A percentile compares a stretch with the other conserved stretches of the same genome.
phyloP scores from a whole-genome alignment of 202 grass and related monocot genomes.

The Sporobolus alterniflorus region DNA sequence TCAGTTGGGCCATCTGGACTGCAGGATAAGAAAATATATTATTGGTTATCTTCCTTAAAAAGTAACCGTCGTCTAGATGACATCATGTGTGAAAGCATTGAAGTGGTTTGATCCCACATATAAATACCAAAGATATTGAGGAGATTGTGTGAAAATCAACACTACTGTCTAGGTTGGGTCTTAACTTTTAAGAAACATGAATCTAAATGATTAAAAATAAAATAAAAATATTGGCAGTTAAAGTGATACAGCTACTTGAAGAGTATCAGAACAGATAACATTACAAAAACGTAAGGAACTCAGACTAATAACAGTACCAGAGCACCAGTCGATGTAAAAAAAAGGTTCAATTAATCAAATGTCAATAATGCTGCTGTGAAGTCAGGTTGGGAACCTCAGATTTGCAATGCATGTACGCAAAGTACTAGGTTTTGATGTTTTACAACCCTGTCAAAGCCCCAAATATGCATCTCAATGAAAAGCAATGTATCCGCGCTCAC shows the following conservation, averaged over 20 bases:
- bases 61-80: not conserved
- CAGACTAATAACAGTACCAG: not conserved
- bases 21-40: slow-evolving; percentile 28
- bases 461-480: not conserved
- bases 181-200: not conserved
- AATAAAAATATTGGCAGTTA: not conserved
- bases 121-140: not conserved
- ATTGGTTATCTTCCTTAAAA: not conserved
- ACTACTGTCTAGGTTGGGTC: too few species aligned
- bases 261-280: not conserved
- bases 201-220: not conserved
- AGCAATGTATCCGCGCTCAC: not conserved
- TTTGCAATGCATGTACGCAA: not conserved
- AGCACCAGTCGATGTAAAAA: not conserved
- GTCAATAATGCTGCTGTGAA: not conserved
- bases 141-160: not conserved
- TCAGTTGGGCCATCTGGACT: slow-evolving; percentile 50
- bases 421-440: not conserved
- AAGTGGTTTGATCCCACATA: not conserved
- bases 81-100: not conserved
- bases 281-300: not conserved
- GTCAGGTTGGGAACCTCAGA: not conserved
- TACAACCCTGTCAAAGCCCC: not conserved
- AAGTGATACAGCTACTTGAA: not conserved
- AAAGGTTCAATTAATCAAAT: not conserved